These are phyloP conservation scores for Castanea sativa DNA, from an alignment of 306 rosid genomes.

Conservation along the genomic window DNA sequence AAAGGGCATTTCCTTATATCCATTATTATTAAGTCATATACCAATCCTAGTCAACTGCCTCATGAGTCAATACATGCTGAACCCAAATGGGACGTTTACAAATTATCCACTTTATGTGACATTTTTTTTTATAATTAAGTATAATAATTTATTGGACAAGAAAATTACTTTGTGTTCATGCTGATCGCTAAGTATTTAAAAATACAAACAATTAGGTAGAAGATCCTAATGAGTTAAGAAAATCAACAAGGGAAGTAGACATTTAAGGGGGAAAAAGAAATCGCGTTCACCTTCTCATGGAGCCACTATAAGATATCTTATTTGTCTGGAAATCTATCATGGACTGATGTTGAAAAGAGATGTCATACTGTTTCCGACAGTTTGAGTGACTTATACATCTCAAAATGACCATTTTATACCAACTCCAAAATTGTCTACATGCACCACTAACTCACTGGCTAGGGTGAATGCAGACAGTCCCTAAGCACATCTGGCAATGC, in stretches of 20 bases:
- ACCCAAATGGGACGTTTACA: background rate
- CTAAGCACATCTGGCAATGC: background rate
- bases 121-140: background rate
- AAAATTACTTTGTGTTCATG: too few relatives aligned
- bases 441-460: background rate
- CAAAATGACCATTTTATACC: background rate
- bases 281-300: background rate
- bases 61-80: background rate
- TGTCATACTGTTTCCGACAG: background rate
- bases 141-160: too few relatives aligned
- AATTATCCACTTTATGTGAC: background rate
- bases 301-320: background rate
- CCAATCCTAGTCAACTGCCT: background rate
- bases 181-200: too few relatives aligned
- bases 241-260: background rate
- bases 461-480: too few relatives aligned
- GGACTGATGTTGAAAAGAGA: background rate
- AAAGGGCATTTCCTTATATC: background rate
- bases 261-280: background rate
- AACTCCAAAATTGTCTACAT: background rate
- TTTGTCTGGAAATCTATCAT: background rate
- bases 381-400: background rate
- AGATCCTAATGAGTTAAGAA: too few relatives aligned
- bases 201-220: too few relatives aligned
- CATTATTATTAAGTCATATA: background rate